Percentiles rank a stretch among this genome's conserved stretches.
phyloP scores from a whole-genome alignment of 2,329 filamentous ascomycete genomes.

The Pseudopithomyces maydicus region DNA sequence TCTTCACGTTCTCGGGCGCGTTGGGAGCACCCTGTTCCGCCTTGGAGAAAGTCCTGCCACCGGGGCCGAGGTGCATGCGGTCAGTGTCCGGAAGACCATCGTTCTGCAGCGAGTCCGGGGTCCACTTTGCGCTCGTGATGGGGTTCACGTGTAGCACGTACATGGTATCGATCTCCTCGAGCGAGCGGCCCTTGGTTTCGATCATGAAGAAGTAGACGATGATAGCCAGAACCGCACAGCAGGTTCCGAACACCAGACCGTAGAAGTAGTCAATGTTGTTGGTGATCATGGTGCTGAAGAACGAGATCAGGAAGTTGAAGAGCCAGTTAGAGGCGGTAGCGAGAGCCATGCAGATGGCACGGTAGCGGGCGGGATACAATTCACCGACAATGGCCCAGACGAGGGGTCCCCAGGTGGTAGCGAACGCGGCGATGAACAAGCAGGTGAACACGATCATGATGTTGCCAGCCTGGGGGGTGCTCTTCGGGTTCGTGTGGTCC shows the following conservation, averaged over 20 bases:
- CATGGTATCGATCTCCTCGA: constrained; percentile 79
- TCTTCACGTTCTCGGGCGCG: constrained; percentile 1
- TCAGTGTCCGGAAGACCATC: constrained; percentile 42
- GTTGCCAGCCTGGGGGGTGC: constrained; percentile 55
- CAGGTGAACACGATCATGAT: constrained; percentile 72
- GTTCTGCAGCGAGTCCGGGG: constrained; percentile 29
- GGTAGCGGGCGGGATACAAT: constrained; percentile 66
- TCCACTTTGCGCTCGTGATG: constrained; percentile 65
- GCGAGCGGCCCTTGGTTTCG: constrained; percentile 72
- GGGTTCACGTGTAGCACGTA: constrained; percentile 70
- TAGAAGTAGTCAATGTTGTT: constrained; percentile 72
- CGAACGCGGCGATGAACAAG: constrained; percentile 69
- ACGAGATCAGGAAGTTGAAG: constrained; percentile 58
- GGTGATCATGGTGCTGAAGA: constrained; percentile 82
- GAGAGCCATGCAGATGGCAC: constrained; percentile 52
- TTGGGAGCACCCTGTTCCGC: constrained; percentile 28
- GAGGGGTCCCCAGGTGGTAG: constrained; percentile 72
- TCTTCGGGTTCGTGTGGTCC: constrained; percentile 35
- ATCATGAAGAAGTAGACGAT: constrained; percentile 81
- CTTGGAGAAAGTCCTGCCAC: constrained; percentile 41
- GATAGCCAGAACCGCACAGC: constrained; percentile 66
- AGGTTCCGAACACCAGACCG: constrained; percentile 77
- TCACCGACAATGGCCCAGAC: constrained; percentile 74
- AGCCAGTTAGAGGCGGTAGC: constrained; percentile 53
- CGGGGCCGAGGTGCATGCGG: constrained; percentile 35